Base-by-base conservation (phyloP, 352 stramenopile species). In the Sclerospora graminicola region DNA sequence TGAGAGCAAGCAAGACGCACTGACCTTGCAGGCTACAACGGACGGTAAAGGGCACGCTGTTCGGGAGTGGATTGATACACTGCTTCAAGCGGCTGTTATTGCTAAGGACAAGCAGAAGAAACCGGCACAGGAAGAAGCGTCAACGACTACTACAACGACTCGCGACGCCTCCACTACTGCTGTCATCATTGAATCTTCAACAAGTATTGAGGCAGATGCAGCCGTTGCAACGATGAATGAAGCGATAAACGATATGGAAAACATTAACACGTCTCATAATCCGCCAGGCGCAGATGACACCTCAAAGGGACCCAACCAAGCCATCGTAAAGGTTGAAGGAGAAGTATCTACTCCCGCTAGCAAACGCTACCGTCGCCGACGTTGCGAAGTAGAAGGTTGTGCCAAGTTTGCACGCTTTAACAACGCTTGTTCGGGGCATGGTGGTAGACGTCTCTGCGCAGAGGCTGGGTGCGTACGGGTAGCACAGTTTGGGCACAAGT, bases 371-470 rank as follows among this genome's bases (percentile, higher is more conserved):
- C 65, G 73, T 7, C 71, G 76, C 11, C 73, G 76, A 8, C 70
- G 60, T 16, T 88, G 76, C 23, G 61, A 84, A 51, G 68, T 84
- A 1, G 45, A 70, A 28, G 76, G 70, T 0, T 88, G 76, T 39
- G 63, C 54, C 33, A 88, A 88, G 49, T 88, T 88, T 52, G 72
- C 76, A 14, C 72, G 76, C n/a, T 88, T 83, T 30, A 85, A 85
- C 47, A 85, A 82, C 20, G 69, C 66, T 3, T 85, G 76, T 40
- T 88, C 76, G 6, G 76, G 70, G 4, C 76, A 88, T 31, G 76
- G 76, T 8, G 76, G 76, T 0, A 55, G 76, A n/a, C 68, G 76
- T n/a, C 56, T 88, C 30, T 88, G 76, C 45, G 78, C 70, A 5
- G 72, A 84, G 29, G 28, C 55, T n/a, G 76, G 64, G 8, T 88